Base-by-base conservation (phyloP, 2,329 filamentous ascomycete genomes). In the Microsporum canis region DNA sequence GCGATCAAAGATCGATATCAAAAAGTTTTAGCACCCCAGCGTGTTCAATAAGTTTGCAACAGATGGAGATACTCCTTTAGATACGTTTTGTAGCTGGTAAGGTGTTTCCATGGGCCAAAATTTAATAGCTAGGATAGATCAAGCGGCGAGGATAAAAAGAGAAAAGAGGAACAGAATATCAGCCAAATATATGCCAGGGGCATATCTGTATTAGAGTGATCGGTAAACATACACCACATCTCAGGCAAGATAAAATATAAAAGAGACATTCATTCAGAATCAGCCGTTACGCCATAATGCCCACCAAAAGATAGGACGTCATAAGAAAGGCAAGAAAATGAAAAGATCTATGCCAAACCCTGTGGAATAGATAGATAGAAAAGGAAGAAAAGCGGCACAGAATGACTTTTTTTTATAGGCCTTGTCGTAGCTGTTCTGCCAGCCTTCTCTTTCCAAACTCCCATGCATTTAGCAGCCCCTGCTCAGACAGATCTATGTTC, bases 401-500 rank as follows among this genome's bases (percentile, higher is more conserved):
- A 41, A 27, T 31, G 70, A 73, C 43, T 65, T 62, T 23, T 23
- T 23, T 23, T 80, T 77, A 90, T 74, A 91, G 75, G 23, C 89
- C 88, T 76, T 95, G 89, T 72, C 92, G 85, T 81, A 96, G 80
- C 82, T 91, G 88, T 77, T 96, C 91, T 51, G 89, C 88, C 71
- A 96, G 77, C 77, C 95, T 92, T 69, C 87, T 87, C 81, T 94
- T 95, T 73, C 91, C 92, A 73, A 96, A 88, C 74, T 96, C 89
- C 76, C 91, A 94, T 67, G 92, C 81, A 77, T 96, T 96, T 76
- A 96, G 86, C 74, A 97, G 84, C 58, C 92, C 92, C 76, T 96
- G 91, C 76, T 97, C 92, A 70, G 90, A 95, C 61, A 97, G 84
- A 73, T 97, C 92, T 75, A 97, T 92, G 72, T 88, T 89, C 80